Base-by-base conservation (phyloP, 208 protist genomes). In the Crithidia expoeki region DNA sequence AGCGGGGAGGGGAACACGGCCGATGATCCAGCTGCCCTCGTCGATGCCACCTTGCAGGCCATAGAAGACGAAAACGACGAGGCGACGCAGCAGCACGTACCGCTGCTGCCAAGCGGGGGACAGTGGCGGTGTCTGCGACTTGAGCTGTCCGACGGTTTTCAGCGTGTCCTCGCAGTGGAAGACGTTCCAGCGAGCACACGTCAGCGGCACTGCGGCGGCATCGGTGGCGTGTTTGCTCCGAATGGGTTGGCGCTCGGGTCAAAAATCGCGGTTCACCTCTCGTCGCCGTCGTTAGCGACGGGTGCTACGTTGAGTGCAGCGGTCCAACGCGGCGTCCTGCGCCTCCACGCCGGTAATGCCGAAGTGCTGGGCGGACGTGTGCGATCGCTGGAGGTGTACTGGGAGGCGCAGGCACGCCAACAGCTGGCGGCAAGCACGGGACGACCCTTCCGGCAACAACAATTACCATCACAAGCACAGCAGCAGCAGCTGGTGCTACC, bases 111-210 rank as follows among this genome's bases (percentile, higher is more conserved):
- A 27, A 85, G 56, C 65, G 71, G 74, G 25, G 77, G 76, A 1
- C 80, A 74, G 40, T 81, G 77, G 79, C 82, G 85, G 1, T 76
- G 73, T 36, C 75, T 92, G 6, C 68, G 63, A 17, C 53, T 94
- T 1, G 71, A 78, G 27, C 59, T 94, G 12, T 86, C 86, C 0
- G 86, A 92, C 53, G 89, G 89, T n/a, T 92, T 87, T 40, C 82
- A 80, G n/a, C 84, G 86, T 28, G 46, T 89, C 2, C 53, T 90
- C 34, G 89, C 86, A 3, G 47, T 94, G 4, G 85, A 92, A 63
- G 79, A 86, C 42, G 56, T 47, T 49, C 60, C 57, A 17, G 49
- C 46, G 16, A 30, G 61, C 17, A 44, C 62, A 23, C 71, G 53
- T 4, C 71, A 75, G 55, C 61, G n/a, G n/a, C 57, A 50, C 36